Percentiles rank a stretch among this genome's conserved stretches.
phyloP scores from a whole-genome alignment of 129 eudicot species.

The Centaurea solstitialis region DNA sequence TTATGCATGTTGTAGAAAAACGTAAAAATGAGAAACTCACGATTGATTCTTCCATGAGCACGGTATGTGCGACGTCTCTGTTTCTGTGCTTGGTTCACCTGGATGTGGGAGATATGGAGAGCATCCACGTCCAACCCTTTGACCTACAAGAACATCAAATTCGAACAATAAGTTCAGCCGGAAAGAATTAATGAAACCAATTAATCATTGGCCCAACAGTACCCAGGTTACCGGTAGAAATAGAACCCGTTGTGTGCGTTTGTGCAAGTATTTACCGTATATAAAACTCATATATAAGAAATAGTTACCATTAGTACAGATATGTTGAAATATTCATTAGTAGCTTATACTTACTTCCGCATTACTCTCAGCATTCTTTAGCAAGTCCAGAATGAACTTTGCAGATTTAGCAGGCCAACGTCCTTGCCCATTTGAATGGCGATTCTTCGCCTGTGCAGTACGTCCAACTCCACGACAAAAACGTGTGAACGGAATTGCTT shows the following conservation, averaged over 20 bases:
- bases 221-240: not conserved
- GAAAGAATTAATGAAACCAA: not conserved
- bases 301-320: not conserved
- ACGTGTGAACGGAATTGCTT: slow-evolving; percentile 58
- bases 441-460: slow-evolving; percentile 59
- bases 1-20: not conserved
- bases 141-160: slow-evolving; percentile 17
- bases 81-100: slow-evolving; percentile 56
- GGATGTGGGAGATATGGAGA: slow-evolving; percentile 53
- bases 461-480: slow-evolving; percentile 59
- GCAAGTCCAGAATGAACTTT: not conserved
- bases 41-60: slow-evolving; percentile 60
- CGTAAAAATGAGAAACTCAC: slow-evolving; percentile 20
- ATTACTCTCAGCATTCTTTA: slow-evolving; percentile 47
- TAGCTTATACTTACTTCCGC: slow-evolving; percentile 38
- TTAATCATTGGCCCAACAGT: too few species aligned
- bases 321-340: not conserved
- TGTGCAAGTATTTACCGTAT: not conserved
- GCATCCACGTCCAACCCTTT: slow-evolving; percentile 60
- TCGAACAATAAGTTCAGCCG: not conserved
- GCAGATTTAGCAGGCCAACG: not conserved
- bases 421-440: slow-evolving; percentile 47
- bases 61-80: slow-evolving; percentile 61
- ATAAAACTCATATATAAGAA: too few species aligned
- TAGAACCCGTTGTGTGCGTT: not conserved